Conservation (phyloP, 176 grass and related monocot species). For the Bolboschoenus planiculmis region DNA sequence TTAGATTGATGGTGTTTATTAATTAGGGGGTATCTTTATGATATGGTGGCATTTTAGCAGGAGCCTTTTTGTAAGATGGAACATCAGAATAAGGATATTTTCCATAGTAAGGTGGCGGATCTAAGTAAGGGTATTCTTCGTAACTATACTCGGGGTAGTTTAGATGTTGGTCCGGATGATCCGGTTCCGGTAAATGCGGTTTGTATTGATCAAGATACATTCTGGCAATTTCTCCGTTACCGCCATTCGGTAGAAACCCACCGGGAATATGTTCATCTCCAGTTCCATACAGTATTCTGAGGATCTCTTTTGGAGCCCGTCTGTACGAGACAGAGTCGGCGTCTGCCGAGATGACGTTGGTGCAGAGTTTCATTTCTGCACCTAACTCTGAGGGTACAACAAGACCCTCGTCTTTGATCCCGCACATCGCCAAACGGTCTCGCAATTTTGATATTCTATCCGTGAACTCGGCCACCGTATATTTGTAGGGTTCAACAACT, state of each 20-base stretch:
- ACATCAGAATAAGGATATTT: neutral
- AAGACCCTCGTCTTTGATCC: constrained; percentile 72
- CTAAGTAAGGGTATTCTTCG: constrained; percentile 1
- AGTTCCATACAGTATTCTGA: constrained; percentile 53
- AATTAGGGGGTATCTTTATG: neutral
- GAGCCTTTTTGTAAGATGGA: neutral
- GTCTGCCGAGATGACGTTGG: constrained; percentile 59
- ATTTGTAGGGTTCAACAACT: constrained; percentile 40
- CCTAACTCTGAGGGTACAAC: constrained; percentile 41
- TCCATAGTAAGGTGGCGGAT: neutral
- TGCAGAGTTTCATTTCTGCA: constrained; percentile 43
- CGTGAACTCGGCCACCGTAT: constrained; percentile 72
- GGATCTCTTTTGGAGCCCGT: constrained; percentile 49
- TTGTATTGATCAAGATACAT: constrained; percentile 15
- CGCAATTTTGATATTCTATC: constrained; percentile 42
- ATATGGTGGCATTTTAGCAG: neutral
- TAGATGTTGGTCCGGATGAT: neutral
- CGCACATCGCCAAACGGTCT: constrained; percentile 47
- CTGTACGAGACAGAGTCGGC: constrained; percentile 52
- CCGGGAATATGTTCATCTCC: constrained; percentile 41
- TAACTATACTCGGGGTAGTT: neutral
- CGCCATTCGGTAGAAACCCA: constrained; percentile 49
- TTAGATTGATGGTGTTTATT: neutral
- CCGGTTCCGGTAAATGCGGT: neutral
- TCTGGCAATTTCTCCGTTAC: constrained; percentile 43